Conservation (phyloP, 2,329 filamentous ascomycete species). For the Talaromyces albobiverticillius region DNA sequence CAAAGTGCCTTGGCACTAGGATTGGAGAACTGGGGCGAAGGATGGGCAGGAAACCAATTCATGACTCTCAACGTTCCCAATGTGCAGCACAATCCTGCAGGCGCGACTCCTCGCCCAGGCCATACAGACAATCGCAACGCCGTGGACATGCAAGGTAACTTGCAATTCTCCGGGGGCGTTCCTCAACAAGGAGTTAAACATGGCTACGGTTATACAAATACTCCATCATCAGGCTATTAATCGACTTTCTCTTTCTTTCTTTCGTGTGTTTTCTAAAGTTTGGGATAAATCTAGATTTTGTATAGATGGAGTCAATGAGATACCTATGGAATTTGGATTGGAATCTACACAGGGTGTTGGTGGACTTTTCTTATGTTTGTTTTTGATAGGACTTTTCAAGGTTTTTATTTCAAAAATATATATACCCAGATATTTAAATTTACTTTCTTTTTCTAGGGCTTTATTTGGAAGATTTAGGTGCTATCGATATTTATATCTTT, state of each 20-base stretch:
- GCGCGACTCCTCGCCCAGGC: no score
- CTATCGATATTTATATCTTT: neutral
- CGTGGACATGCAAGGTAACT: neutral
- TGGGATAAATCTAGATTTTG: neutral
- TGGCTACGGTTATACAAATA: neutral
- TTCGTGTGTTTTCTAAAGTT: neutral
- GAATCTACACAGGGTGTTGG: neutral
- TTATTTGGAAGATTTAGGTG: neutral
- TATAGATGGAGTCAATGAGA: constrained; percentile 4
- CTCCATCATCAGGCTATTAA: constrained; percentile 2
- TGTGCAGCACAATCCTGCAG: neutral
- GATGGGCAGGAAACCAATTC: constrained; percentile 25
- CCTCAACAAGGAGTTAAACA: neutral
- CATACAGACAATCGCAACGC: neutral
- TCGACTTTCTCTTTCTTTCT: neutral
- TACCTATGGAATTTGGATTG: neutral
- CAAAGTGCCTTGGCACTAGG: constrained; percentile 60
- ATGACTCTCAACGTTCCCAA: constrained; percentile 7
- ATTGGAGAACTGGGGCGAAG: constrained; percentile 58
- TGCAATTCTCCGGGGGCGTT: neutral
- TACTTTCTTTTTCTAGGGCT: no score
- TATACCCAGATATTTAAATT: no score
- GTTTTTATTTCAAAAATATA: no score
- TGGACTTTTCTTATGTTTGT: neutral
- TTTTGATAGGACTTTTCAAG: neutral